Evolutionary conservation across 306 rosid species (phyloP).

Genomic region (Castanea crenata): DNA sequence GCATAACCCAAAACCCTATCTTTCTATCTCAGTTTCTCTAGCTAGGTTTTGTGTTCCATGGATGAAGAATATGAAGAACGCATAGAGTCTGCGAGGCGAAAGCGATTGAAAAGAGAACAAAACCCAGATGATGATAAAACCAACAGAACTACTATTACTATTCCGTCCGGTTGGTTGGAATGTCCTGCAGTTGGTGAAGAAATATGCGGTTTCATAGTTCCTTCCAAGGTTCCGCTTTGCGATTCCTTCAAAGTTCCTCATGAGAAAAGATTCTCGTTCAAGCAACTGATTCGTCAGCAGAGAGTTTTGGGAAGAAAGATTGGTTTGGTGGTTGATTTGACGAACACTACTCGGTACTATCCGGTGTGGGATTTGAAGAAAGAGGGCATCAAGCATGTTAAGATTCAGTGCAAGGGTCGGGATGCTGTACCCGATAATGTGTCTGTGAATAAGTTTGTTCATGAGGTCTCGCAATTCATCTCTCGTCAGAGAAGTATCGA

Average conservation of each 20-base stretch:
- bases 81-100: too few relatives aligned
- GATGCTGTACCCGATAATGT: constrained; percentile 89
- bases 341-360: constrained; percentile 90
- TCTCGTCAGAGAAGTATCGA: constrained; percentile 64
- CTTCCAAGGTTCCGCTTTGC: constrained; percentile 96
- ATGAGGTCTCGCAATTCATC: constrained; percentile 84
- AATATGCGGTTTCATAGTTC: constrained; percentile 62
- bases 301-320: constrained; percentile 95
- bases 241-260: constrained; percentile 73
- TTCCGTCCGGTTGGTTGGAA: constrained; percentile 73
- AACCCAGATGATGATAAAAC: too few relatives aligned
- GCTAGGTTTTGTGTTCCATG: too few relatives aligned
- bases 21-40: too few relatives aligned
- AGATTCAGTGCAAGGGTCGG: constrained; percentile 97
- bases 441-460: constrained; percentile 82
- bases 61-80: too few relatives aligned
- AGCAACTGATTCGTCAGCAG: constrained; percentile 90
- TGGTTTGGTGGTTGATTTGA: constrained; percentile 94
- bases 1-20: too few relatives aligned
- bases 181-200: constrained; percentile 87
- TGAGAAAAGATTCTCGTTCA: constrained; percentile 97
- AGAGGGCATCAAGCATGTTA: constrained; percentile 92
- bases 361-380: constrained; percentile 71
- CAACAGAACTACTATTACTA: too few relatives aligned
- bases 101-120: too few relatives aligned